Evolutionary conservation across 139 green algal genomes (phyloP).

Genomic region (Coelastrella sp.): DNA sequence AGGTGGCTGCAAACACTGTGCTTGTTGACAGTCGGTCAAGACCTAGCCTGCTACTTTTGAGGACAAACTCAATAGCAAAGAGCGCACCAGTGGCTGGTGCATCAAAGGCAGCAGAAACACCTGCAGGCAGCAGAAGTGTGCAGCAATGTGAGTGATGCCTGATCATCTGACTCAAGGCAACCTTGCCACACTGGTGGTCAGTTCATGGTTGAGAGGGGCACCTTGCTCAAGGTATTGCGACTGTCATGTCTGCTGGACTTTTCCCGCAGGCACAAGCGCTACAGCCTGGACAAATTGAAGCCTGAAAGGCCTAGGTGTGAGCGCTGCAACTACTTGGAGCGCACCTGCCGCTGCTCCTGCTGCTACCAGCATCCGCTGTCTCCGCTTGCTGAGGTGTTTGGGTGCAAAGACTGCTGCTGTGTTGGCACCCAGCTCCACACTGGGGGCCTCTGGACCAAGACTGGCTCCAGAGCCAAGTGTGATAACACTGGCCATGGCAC

Average conservation of each 20-base stretch:
- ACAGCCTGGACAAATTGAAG: too few relatives aligned
- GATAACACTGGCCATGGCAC: constrained; percentile 73
- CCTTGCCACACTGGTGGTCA: too few relatives aligned
- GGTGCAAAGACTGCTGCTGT: constrained; percentile 72
- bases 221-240: background rate
- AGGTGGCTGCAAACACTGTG: constrained; percentile 60
- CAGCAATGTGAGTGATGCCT: background rate
- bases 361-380: constrained; percentile 83
- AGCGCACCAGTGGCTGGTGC: constrained; percentile 93
- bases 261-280: too few relatives aligned
- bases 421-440: constrained; percentile 93
- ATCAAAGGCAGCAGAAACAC: constrained; percentile 95
- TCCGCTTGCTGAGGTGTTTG: constrained; percentile 69
- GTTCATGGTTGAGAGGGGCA: too few relatives aligned
- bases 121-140: constrained; percentile 38
- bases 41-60: constrained; percentile 67
- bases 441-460: constrained; percentile 93
- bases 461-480: constrained; percentile 86
- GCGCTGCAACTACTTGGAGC: background rate
- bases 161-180: background rate
- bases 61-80: constrained; percentile 94
- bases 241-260: background rate
- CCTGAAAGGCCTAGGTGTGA: background rate
- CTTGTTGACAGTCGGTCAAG: constrained; percentile 66
- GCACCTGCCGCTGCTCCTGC: constrained; percentile 88